A percentile compares a stretch with the other conserved stretches of the same genome.
phyloP scores from a whole-genome alignment of 495 filamentous ascomycete genomes.

The Chaetomium tenue region DNA sequence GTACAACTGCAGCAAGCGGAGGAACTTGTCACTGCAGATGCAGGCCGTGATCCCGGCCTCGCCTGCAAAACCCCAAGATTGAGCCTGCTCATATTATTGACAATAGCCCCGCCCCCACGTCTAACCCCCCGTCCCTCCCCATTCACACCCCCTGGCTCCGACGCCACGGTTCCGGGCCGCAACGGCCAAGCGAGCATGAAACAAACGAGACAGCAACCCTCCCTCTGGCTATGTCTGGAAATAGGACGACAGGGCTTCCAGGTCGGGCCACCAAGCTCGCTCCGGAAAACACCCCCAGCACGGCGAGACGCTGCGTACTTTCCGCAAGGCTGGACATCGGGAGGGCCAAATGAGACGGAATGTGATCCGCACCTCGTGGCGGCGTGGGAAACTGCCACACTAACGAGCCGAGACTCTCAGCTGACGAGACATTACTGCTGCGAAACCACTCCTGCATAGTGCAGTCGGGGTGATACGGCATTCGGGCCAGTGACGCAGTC shows the following conservation, averaged over 20 bases:
- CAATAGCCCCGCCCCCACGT: constrained; percentile 17
- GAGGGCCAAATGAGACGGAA: not conserved
- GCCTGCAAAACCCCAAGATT: not conserved
- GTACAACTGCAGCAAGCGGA: constrained; percentile 7
- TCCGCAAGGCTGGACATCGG: not conserved
- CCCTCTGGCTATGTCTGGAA: not conserved
- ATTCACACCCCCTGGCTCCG: constrained; percentile 10
- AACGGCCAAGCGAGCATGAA: constrained; percentile 5
- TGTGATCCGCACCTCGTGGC: not conserved
- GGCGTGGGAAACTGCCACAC: not conserved
- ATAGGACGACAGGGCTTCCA: not conserved
- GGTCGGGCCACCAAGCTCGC: not conserved
- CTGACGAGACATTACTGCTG: not conserved
- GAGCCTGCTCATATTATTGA: not conserved
- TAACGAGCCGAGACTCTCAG: not conserved
- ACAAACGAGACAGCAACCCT: not conserved
- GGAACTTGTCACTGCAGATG: constrained; percentile 10
- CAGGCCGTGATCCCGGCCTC: constrained; percentile 10
- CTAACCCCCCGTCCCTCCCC: not conserved
- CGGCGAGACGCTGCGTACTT: not conserved
- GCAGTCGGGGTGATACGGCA: constrained; percentile 1
- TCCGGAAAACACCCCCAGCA: not conserved
- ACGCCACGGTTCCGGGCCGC: constrained; percentile 21
- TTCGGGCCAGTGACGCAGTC: constrained; percentile 3
- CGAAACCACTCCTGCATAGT: constrained; percentile 1